Evolutionary conservation across 1,139 yeast species (phyloP).

Genomic region (Sugiyamaella pinicola): DNA sequence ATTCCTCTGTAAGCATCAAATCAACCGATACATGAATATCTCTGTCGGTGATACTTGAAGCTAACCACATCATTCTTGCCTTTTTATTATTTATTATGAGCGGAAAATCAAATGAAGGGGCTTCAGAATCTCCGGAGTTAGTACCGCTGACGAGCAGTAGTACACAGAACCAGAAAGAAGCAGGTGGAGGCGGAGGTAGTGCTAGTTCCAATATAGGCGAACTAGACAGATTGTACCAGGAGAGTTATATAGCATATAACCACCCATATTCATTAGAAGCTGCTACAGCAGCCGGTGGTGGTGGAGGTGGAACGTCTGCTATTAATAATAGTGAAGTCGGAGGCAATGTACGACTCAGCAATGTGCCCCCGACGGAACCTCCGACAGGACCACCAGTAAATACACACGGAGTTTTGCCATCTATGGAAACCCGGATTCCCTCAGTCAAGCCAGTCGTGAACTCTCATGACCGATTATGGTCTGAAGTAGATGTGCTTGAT

Average conservation of each 20-base stretch:
- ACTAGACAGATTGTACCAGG: slow-evolving; percentile 7
- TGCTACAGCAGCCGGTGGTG: slow-evolving; percentile 11
- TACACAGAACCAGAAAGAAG: slow-evolving; percentile 2
- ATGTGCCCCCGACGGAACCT: slow-evolving; percentile 2
- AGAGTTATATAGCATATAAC: slow-evolving; percentile 10
- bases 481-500: slow-evolving; percentile 82
- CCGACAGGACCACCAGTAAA: slow-evolving; percentile 10
- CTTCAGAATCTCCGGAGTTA: slow-evolving; percentile 10
- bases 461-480: slow-evolving; percentile 75
- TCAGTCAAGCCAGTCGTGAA: slow-evolving; percentile 41
- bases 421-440: slow-evolving; percentile 31
- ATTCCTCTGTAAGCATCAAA: no score
- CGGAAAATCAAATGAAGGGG: neutral
- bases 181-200: no score
- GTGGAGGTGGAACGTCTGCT: neutral
- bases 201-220: slow-evolving; percentile 5
- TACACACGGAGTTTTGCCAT: slow-evolving; percentile 11
- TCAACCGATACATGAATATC: neutral
- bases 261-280: slow-evolving; percentile 8
- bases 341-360: neutral
- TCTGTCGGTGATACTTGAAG: no score
- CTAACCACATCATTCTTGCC: neutral
- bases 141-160: slow-evolving; percentile 5
- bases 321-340: neutral
- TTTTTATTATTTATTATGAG: neutral